phyloP scores from a whole-genome alignment of 1,284 basidiomycete genomes.

The Boletus calvinii region DNA sequence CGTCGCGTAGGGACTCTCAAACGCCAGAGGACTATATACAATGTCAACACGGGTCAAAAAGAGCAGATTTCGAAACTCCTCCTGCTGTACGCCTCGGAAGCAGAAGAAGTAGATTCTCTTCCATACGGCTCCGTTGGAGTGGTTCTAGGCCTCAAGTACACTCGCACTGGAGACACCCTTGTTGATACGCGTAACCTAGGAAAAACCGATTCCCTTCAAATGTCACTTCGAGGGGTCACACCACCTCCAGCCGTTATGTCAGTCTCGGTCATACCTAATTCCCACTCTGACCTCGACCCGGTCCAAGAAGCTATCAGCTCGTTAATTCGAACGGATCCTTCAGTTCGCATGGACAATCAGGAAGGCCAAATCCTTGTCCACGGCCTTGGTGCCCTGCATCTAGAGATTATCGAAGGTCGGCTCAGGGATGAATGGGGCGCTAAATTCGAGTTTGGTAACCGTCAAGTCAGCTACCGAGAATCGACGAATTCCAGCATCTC shows the following conservation, averaged over 20 bases:
- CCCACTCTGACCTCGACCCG: constrained; percentile 74
- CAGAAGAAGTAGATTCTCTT: constrained; percentile 79
- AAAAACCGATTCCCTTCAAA: constrained; percentile 28
- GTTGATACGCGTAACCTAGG: constrained; percentile 45
- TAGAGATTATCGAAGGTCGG: constrained; percentile 83
- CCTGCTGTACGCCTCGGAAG: constrained; percentile 76
- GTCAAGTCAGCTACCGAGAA: constrained; percentile 82
- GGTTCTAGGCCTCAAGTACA: constrained; percentile 78
- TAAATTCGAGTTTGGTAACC: constrained; percentile 73
- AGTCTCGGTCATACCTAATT: constrained; percentile 76
- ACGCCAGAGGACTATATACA: constrained; percentile 63
- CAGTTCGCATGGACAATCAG: constrained; percentile 71
- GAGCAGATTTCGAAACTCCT: constrained; percentile 79
- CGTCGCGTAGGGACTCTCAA: constrained; percentile 57
- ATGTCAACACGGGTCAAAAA: constrained; percentile 65
- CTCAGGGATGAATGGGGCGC: constrained; percentile 79
- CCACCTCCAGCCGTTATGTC: constrained; percentile 79
- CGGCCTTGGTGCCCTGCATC: constrained; percentile 81
- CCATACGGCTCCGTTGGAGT: constrained; percentile 85
- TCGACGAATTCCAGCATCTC: constrained; percentile 46
- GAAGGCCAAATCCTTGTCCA: constrained; percentile 85
- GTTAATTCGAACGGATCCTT: constrained; percentile 84
- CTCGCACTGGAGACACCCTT: constrained; percentile 87
- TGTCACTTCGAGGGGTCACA: constrained; percentile 63
- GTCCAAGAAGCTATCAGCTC: constrained; percentile 75